These are phyloP conservation scores for Cicer chorassanicum DNA, from an alignment of 306 rosid species.

Conservation along the genomic window DNA sequence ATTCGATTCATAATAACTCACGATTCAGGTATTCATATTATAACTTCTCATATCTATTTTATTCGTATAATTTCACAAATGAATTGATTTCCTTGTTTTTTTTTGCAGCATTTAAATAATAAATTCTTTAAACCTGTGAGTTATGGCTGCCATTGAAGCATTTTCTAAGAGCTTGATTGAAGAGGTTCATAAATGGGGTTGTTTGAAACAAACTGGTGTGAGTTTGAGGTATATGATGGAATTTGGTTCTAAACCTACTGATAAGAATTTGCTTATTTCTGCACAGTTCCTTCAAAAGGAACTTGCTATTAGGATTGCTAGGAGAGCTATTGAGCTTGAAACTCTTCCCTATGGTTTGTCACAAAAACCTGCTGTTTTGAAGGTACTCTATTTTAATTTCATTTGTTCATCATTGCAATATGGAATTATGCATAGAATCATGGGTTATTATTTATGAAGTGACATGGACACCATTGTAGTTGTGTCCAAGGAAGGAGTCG, in stretches of 20 bases:
- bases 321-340: slow-evolving; percentile 79
- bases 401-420: not conserved
- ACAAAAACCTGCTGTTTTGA: slow-evolving; percentile 71
- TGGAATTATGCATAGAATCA: not conserved
- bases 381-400: slow-evolving; percentile 45
- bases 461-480: not conserved
- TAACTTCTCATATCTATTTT: not conserved
- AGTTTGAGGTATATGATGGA: slow-evolving; percentile 90
- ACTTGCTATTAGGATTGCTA: slow-evolving; percentile 83
- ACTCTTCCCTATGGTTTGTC: slow-evolving; percentile 83
- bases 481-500: not conserved
- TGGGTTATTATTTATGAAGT: not conserved
- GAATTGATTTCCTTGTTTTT: not conserved
- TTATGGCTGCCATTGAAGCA: slow-evolving; percentile 69
- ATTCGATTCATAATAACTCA: not conserved
- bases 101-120: not conserved
- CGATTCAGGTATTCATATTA: slow-evolving; percentile 8
- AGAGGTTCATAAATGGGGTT: slow-evolving; percentile 80
- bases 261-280: slow-evolving; percentile 65
- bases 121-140: not conserved
- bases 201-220: slow-evolving; percentile 84
- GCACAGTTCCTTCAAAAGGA: slow-evolving; percentile 90
- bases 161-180: slow-evolving; percentile 70
- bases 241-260: slow-evolving; percentile 69
- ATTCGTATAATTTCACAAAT: not conserved